These are phyloP conservation scores for Trypanosoma lewisi DNA, from an alignment of 208 protist species.

Conservation along the genomic window DNA sequence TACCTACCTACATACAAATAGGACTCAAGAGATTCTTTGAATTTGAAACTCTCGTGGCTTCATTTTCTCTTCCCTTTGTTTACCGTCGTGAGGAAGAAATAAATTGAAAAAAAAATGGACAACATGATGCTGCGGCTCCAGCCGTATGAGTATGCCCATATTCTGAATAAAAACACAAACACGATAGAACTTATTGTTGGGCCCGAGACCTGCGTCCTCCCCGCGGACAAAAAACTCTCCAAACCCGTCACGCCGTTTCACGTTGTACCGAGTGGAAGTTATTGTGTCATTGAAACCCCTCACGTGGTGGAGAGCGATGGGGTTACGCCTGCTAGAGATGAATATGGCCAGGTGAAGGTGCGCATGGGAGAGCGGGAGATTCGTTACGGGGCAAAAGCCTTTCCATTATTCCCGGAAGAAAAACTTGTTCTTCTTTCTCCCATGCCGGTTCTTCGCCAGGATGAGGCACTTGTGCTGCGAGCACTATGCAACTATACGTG, in stretches of 20 bases:
- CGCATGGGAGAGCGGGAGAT: slow-evolving; percentile 84
- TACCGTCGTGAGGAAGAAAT: neutral
- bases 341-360: slow-evolving; percentile 76
- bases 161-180: slow-evolving; percentile 66
- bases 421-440: slow-evolving; percentile 41
- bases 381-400: slow-evolving; percentile 69
- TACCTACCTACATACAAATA: no score
- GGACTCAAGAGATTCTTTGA: neutral
- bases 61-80: neutral
- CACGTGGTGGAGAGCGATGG: slow-evolving; percentile 28
- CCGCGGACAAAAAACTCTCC: slow-evolving; percentile 47
- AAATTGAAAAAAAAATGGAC: neutral
- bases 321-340: slow-evolving; percentile 40
- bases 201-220: slow-evolving; percentile 42
- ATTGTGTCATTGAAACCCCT: slow-evolving; percentile 63
- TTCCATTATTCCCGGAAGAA: slow-evolving; percentile 93
- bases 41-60: neutral
- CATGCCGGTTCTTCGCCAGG: slow-evolving; percentile 57
- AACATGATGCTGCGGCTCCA: slow-evolving; percentile 43
- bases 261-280: slow-evolving; percentile 50
- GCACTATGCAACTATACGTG: slow-evolving; percentile 69
- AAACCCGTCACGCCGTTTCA: slow-evolving; percentile 47
- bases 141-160: slow-evolving; percentile 72
- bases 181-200: slow-evolving; percentile 58
- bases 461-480: slow-evolving; percentile 42